Base-by-base conservation (phyloP, 2,329 filamentous ascomycete species). In the Botryotinia calthae region DNA sequence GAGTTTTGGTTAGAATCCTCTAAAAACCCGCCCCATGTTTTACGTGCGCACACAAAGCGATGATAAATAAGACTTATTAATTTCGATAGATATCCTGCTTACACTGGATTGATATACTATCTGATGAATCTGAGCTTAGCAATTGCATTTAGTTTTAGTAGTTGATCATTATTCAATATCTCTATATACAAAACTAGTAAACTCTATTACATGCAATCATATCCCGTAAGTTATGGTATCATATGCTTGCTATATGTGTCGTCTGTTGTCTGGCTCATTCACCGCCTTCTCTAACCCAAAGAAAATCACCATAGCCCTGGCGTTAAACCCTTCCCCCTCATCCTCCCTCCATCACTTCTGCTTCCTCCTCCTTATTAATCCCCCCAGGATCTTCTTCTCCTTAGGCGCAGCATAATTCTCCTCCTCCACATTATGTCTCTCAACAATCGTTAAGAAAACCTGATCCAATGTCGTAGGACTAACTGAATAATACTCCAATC, bases 401-500 rank as follows among this genome's bases (percentile, higher is more conserved):
- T 72, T 72, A 2, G 31, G 31, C 40, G 18, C 48, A 9, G 69
- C 84, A 68, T 87, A 87, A 34, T 87, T 87, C 83, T 95, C 94
- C 81, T 97, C 93, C 76, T 90, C 85, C 10, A 95, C 87, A 80
- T 94, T 90, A 81, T 97, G 92, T 81, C 90, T 88, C 1, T 91
- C 90, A 0, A 97, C 94, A 79, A 98, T 96, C 40, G 87, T 87
- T 81, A 98, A 82, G 82, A 98, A 98, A 0, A 98, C 94, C 82
- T 97, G 93, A 80, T 98, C 95, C 59, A 98, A 83, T 25, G 93
- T 97, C 28, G 94, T 96, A 37, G 93, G 93, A 73, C 89, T 92
- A 76, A 97, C 93, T 67, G 91, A 94, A 82, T 95, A 98, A 81
- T 97, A 93, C 80, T 93, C 91, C 65, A 97, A 87, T 0, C 92